Evolutionary conservation across 179 eudicot genomes (phyloP).

Genomic region (Actinidia arguta): DNA sequence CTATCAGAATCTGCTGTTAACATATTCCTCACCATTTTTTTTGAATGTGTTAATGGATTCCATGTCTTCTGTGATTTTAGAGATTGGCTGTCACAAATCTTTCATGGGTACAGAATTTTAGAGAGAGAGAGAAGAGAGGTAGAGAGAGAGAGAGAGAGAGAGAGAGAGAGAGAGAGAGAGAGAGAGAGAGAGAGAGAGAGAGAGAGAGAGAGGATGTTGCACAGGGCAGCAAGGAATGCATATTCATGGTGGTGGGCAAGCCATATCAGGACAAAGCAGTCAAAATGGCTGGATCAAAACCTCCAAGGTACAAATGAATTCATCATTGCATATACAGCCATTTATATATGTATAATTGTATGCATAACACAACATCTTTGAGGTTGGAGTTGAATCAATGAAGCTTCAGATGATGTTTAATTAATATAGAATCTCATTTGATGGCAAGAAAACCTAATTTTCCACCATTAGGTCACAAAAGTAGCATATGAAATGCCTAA

Average conservation of each 20-base stretch:
- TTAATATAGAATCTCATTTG: neutral
- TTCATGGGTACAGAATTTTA: conserved; percentile 10
- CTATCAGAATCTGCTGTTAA: neutral
- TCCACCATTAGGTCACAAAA: neutral
- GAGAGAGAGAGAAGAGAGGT: conserved; percentile 8
- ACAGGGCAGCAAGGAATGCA: conserved; percentile 85
- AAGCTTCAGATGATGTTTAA: neutral
- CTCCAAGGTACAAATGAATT: conserved; percentile 54
- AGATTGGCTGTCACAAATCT: neutral
- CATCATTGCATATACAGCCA: no score
- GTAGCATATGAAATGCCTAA: conserved; percentile 1
- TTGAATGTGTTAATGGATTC: conserved; percentile 4
- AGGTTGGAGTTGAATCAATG: neutral
- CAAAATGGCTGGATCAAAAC: conserved; percentile 94
- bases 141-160: conserved; percentile 23
- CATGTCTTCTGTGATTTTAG: neutral
- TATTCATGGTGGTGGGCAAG: conserved; percentile 99
- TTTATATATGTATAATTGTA: neutral
- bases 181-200: conserved; percentile 16
- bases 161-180: conserved; percentile 19
- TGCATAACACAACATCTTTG: neutral
- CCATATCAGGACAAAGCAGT: conserved; percentile 91
- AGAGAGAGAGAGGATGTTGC: conserved; percentile 42
- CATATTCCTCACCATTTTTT: neutral
- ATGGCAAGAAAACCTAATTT: conserved; percentile 6